Evolutionary conservation across 805 yeast species (phyloP), one percentile per base, ranked within the genome.

Genomic region (Trichomonascus vanleenenianus): DNA sequence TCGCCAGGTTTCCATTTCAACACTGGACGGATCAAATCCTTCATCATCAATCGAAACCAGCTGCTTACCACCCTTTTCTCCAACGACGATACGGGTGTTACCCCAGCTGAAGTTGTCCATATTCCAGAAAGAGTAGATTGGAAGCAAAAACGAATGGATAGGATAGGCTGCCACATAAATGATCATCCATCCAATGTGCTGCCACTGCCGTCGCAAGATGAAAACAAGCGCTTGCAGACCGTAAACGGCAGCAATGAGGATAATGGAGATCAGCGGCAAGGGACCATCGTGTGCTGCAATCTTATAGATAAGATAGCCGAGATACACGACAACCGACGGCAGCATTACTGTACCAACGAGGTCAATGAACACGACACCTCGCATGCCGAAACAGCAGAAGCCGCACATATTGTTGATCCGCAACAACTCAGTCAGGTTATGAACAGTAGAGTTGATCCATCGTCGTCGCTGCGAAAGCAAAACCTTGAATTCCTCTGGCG

Each of bases 91-190:
- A 59, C 83, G 73, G 7, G 83, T 78, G 50, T 76, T 79, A 56
- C 83, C 83, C 83, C 83, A 78, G 51, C 76, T 64, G 60, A 78
- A 78, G 59, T 78, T 77, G 55, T 78, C 83, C 66, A 76, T 78
- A 53, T 78, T 75, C 83, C 83, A 78, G 64, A 68, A 78, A 2
- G 83, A 72, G 59, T 77, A 78, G 37, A 70, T 63, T 3, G 83
- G 83, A 47, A 78, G 66, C 20, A 78, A 72, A 59, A 78, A 76
- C 52, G 79, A 77, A 70, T 81, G 79, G 50, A 78, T 63, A 8
- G 83, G 83, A 54, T 76, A 75, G 2, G 82, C 83, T 18, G 73
- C 43, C 41, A 78, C 58, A 55, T 78, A 78, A 44, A 78, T 74
- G 48, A 78, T 61, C 67, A 77, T 78, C 70, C 80, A 78, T 39